Conservation (phyloP, 2,329 filamentous ascomycete genomes). For the Ambrosiella cleistominuta region DNA sequence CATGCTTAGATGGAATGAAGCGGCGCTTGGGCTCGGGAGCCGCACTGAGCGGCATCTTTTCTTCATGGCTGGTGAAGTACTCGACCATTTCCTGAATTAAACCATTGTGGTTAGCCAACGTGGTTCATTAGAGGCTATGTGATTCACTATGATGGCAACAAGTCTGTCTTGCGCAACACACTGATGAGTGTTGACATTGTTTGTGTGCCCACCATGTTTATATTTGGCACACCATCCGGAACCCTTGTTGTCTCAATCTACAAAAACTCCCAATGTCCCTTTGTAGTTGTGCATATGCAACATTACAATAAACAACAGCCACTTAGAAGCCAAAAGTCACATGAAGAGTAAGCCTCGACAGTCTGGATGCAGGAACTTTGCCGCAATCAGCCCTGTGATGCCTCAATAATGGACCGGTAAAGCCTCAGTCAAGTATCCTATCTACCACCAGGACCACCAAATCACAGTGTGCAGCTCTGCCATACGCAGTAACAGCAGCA, state of each 20-base stretch:
- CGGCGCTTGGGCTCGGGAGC: constrained; percentile 91
- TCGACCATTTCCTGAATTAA: constrained; percentile 58
- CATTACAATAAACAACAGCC: not conserved
- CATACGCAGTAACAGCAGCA: no score
- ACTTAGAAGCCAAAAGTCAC: not conserved
- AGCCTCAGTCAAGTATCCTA: not conserved
- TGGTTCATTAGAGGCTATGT: not conserved
- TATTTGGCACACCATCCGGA: not conserved
- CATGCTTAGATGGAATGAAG: constrained; percentile 92
- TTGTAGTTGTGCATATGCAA: not conserved
- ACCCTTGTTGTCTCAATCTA: not conserved
- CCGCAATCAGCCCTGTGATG: not conserved
- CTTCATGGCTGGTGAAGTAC: constrained; percentile 79
- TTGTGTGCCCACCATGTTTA: not conserved
- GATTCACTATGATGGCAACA: not conserved
- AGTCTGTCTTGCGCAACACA: not conserved
- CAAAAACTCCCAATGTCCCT: not conserved
- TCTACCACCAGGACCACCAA: not conserved
- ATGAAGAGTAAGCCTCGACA: not conserved
- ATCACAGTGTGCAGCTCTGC: not conserved
- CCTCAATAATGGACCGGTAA: not conserved
- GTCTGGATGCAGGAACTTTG: not conserved
- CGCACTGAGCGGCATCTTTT: constrained; percentile 86
- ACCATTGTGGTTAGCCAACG: constrained; percentile 12
- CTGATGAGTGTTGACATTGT: not conserved